Evolutionary conservation across 345 rosid species (phyloP), one percentile per base, ranked within the genome.

Genomic region (Dimocarpus longan): DNA sequence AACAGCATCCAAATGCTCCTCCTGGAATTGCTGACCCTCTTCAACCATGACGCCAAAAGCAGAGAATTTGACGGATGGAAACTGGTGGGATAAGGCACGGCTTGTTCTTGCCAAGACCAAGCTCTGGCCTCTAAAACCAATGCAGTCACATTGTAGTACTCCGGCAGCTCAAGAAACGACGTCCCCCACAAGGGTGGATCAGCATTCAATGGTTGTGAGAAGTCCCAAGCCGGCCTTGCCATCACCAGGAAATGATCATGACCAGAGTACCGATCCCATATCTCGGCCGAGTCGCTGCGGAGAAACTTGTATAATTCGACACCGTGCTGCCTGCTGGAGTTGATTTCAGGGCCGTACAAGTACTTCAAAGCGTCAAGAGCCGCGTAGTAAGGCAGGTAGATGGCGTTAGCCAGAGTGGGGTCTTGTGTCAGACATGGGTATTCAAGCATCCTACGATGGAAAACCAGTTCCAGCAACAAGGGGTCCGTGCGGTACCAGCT

Each of bases 141-240:
- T 67, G 89, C 91, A 16, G 97, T 94, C 3, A 96, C 80, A 72
- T 94, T 96, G 73, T 82, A 91, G 57, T 90, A 92, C 88, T 96
- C 91, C 0, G 89, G 91, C n/a, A 92, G 79, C 75, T 92, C 96
- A 15, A 95, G 85, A 76, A 95, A 92, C 2, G 98, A 95, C 15
- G 98, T 95, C 0, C 99, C 99, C 99, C 99, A 93, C 4, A 92
- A 46, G 0, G 97, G 97, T 11, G 95, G 97, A 78, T 95, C 96
- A 73, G 65, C 80, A 73, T 88, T 77, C 70, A 86, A 76, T 15
- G 93, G 84, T 83, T 93, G 97, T 0, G 98, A 93, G 84, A 95
- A 95, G 81, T 92, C 99, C 98, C 95, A 96, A 68, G 97, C 98
- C 44, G 98, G 98, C 10, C 98, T 85, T 6, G 99, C 89, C 94